Evolutionary conservation across 352 stramenopile genomes (phyloP), one percentile per base, ranked within the genome.

Genomic region (Proteromonas lacertae): DNA sequence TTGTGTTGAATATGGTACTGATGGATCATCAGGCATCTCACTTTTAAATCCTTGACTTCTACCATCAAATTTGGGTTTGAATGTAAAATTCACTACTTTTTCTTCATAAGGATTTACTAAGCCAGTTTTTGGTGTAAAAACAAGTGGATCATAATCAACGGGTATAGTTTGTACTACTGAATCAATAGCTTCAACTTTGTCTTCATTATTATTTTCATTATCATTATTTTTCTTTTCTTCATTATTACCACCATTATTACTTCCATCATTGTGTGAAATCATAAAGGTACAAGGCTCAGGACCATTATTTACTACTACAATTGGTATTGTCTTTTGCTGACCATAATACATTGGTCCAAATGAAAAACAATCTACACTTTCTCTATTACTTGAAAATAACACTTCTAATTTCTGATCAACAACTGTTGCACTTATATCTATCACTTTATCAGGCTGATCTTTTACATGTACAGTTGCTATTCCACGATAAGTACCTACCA

Each of bases 391-490:
- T 7, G 50, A 45, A 4, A 60, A 47, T 4, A 82, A 42, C 2
- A 87, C 35, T 42, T 82, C 66, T 0, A 83, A 55, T 4, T 49
- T 73, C 41, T 82, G 72, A 34, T 75, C 59, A 2, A 87, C 60
- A 12, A 82, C 47, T 12, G 29, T 59, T 0, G 62, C 68, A 8
- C 44, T 55, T 1, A 86, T 49, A 29, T 86, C 71, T 4, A 88
- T 36, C 36, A 62, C 5, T 1, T 42, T 24, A 8, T 34, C 34
- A 8, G 23, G 14, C 29, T 50, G 33, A 20, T 35, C 40, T 6
- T 17, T 17, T 5, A 53, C 20, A 17, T 40, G 12, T 4, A 56
- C 0, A 9, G 44, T 43, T 13, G 45, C 24, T 0, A 39, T 4
- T 20, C 32, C 31, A 4, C 47, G 25, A 21, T 48, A 52, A 10